phyloP scores from a whole-genome alignment of 2,329 filamentous ascomycete species.

The Talaromyces sp. region DNA sequence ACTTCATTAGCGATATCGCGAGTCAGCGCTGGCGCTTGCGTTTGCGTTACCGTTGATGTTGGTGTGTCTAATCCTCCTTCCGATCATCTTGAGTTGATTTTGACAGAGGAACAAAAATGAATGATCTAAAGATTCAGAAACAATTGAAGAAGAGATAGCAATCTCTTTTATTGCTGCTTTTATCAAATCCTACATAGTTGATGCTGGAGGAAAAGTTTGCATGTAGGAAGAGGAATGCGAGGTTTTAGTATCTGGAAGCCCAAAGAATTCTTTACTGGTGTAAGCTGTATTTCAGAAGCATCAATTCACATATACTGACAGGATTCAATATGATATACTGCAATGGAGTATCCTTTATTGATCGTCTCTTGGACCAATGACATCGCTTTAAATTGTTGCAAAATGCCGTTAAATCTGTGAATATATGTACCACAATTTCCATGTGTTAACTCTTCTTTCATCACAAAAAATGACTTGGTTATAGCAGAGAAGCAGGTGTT shows the following conservation, averaged over 20 bases:
- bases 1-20: neutral
- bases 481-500: no score
- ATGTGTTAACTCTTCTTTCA: no score
- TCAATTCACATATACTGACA: no score
- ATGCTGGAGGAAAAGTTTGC: neutral
- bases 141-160: neutral
- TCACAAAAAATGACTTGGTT: no score
- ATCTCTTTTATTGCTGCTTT: neutral
- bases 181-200: neutral
- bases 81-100: neutral
- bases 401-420: neutral
- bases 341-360: neutral
- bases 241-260: neutral
- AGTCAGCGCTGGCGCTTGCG: neutral
- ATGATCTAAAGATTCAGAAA: neutral
- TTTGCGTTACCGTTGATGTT: no score
- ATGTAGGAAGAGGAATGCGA: neutral
- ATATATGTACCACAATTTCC: no score
- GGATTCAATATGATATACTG: no score
- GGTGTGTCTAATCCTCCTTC: neutral
- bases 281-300: neutral
- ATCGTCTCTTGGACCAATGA: neutral
- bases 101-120: neutral
- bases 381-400: neutral
- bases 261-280: neutral